A percentile compares a stretch with the other conserved stretches of the same genome.
Evolutionary conservation across 805 yeast species (phyloP).

Genomic region (Lipomyces mesembrius): DNA sequence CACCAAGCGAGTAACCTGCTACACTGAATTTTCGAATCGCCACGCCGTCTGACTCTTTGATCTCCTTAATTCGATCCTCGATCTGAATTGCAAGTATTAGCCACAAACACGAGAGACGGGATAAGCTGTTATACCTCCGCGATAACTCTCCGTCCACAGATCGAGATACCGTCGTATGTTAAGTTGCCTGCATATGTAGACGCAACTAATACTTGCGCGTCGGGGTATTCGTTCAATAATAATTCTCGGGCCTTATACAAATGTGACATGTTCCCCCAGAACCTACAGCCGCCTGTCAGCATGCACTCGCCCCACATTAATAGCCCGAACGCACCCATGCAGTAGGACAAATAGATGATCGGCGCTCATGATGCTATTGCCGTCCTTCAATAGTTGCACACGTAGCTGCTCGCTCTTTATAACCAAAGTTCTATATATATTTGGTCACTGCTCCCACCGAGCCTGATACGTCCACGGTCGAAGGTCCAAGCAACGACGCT

Average conservation of each 20-base stretch:
- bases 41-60: conserved; percentile 52
- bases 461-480: too few relatives aligned
- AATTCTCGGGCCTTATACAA: conserved; percentile 54
- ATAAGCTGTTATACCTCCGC: conserved; percentile 56
- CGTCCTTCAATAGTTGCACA: neutral
- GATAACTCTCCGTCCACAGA: conserved; percentile 71
- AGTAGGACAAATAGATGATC: conserved; percentile 69
- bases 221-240: conserved; percentile 48
- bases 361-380: conserved; percentile 18
- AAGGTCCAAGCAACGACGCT: too few relatives aligned
- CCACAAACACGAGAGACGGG: neutral
- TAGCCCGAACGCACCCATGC: conserved; percentile 62
- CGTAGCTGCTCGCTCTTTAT: neutral
- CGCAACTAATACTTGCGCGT: conserved; percentile 44
- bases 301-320: neutral
- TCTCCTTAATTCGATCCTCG: conserved; percentile 50
- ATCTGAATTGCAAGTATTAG: conserved; percentile 38
- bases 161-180: conserved; percentile 80
- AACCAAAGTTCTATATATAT: neutral
- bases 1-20: conserved; percentile 91
- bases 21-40: conserved; percentile 66
- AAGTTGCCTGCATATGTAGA: conserved; percentile 35
- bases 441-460: neutral
- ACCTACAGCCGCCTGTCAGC: conserved; percentile 38
- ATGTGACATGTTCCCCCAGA: conserved; percentile 72